Percentiles rank a stretch among this genome's conserved stretches.
phyloP scores from a whole-genome alignment of 495 filamentous ascomycete genomes.

The Extremus antarcticus region DNA sequence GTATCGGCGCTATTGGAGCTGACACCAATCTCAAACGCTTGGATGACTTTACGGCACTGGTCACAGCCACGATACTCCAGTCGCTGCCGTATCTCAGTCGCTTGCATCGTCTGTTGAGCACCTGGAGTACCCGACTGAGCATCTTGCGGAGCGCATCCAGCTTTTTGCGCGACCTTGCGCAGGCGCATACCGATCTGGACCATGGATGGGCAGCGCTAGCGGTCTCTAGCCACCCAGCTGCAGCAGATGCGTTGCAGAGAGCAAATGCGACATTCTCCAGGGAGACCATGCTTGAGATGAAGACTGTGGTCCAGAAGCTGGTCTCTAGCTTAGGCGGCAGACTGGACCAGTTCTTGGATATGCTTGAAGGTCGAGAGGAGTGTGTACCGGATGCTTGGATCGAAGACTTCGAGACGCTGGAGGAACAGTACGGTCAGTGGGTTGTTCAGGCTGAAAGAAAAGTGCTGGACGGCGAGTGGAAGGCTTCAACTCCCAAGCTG shows the following conservation, averaged over 20 bases:
- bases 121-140: conserved; percentile 65
- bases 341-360: conserved; percentile 75
- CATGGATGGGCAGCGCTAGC: conserved; percentile 47
- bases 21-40: conserved; percentile 41
- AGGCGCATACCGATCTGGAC: conserved; percentile 30
- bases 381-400: conserved; percentile 81
- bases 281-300: conserved; percentile 14
- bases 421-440: conserved; percentile 74
- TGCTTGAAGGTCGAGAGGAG: conserved; percentile 70
- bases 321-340: conserved; percentile 58
- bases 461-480: conserved; percentile 29
- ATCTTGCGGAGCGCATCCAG: conserved; percentile 62
- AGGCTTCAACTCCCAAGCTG: neutral
- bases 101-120: conserved; percentile 54
- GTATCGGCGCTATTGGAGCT: conserved; percentile 29
- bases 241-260: neutral
- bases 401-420: conserved; percentile 67
- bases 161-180: conserved; percentile 54
- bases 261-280: conserved; percentile 7
- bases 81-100: conserved; percentile 72
- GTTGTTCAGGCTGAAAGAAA: conserved; percentile 33
- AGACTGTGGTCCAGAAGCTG: conserved; percentile 49
- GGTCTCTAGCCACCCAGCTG: conserved; percentile 7
- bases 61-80: conserved; percentile 80
- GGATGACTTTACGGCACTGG: conserved; percentile 77